Percentiles rank a stretch among this genome's conserved stretches.
Conservation (phyloP, 2,329 filamentous ascomycete species). For the Chrysosporium queenslandicum region DNA sequence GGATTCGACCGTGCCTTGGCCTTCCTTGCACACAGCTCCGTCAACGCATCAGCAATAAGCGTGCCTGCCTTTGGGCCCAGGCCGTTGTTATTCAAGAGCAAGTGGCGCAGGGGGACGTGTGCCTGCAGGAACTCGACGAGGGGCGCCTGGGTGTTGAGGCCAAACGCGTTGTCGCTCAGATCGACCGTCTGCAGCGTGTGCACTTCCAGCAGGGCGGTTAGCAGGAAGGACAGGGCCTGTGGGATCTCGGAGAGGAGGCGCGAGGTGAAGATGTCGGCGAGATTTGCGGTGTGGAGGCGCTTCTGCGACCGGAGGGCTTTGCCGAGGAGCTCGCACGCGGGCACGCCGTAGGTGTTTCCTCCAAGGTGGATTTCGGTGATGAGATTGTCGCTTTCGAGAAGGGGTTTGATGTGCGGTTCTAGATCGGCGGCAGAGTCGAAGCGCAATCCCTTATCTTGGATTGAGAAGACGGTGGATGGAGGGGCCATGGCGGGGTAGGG, state of each 20-base stretch:
- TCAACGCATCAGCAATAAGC: slow-evolving; percentile 78
- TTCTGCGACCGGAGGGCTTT: slow-evolving; percentile 77
- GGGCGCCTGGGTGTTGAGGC: slow-evolving; percentile 85
- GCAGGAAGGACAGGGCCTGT: slow-evolving; percentile 70
- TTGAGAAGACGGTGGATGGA: slow-evolving; percentile 55
- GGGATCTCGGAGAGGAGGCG: slow-evolving; percentile 91
- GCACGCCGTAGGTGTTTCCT: slow-evolving; percentile 87
- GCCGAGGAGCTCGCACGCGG: slow-evolving; percentile 74
- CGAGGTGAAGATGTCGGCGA: slow-evolving; percentile 96
- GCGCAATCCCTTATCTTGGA: slow-evolving; percentile 86
- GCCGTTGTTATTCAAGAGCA: slow-evolving; percentile 97
- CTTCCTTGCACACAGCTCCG: slow-evolving; percentile 73
- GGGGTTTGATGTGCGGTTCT: slow-evolving; percentile 66
- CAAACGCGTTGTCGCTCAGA: slow-evolving; percentile 96
- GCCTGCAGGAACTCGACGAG: slow-evolving; percentile 82
- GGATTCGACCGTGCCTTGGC: slow-evolving; percentile 52
- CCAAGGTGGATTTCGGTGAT: slow-evolving; percentile 71
- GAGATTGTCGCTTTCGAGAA: slow-evolving; percentile 61
- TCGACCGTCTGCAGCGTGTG: slow-evolving; percentile 84
- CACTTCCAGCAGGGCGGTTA: slow-evolving; percentile 77
- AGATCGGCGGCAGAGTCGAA: slow-evolving; percentile 82
- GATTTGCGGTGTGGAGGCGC: slow-evolving; percentile 68
- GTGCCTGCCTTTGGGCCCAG: slow-evolving; percentile 85
- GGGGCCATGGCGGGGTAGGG: slow-evolving; percentile 42
- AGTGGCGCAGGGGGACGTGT: slow-evolving; percentile 81